Conservation (phyloP, 2,329 filamentous ascomycete genomes). For the Thermochaetoides dissita region DNA sequence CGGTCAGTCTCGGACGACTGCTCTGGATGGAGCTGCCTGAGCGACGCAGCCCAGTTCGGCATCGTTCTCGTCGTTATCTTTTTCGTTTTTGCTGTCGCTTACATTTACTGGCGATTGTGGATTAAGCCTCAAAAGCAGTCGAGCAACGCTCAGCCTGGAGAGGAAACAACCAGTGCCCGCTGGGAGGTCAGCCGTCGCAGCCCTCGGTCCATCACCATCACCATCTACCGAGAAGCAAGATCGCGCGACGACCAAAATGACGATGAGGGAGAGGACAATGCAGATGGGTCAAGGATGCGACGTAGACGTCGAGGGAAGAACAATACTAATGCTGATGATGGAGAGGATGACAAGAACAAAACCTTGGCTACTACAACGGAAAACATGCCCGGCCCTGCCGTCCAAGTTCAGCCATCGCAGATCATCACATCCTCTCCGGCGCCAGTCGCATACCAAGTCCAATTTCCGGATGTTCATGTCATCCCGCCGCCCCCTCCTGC, state of each 20-base stretch:
- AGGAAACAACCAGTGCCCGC: neutral
- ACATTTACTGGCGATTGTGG: constrained; percentile 6
- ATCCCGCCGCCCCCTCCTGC: constrained; percentile 3
- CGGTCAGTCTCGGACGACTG: neutral
- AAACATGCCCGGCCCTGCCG: neutral
- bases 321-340: neutral
- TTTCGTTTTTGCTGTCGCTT: neutral
- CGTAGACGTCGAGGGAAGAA: too few relatives aligned
- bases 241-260: neutral
- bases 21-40: constrained; percentile 5
- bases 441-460: too few relatives aligned
- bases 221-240: constrained; percentile 3
- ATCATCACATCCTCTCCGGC: too few relatives aligned
- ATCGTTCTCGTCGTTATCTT: constrained; percentile 4
- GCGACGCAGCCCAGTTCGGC: constrained; percentile 6
- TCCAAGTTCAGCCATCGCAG: too few relatives aligned
- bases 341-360: neutral
- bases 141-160: too few relatives aligned
- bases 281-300: too few relatives aligned
- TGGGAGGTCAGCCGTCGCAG: constrained; percentile 1
- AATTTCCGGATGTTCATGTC: constrained; percentile 1
- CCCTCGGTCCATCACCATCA: constrained; percentile 3
- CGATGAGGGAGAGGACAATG: too few relatives aligned
- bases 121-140: too few relatives aligned
- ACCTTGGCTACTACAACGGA: neutral